Percentiles rank a stretch among this genome's conserved stretches.
These are phyloP conservation scores for Blastomyces parvus DNA, from an alignment of 2,329 filamentous ascomycete genomes.

Conservation along the genomic window DNA sequence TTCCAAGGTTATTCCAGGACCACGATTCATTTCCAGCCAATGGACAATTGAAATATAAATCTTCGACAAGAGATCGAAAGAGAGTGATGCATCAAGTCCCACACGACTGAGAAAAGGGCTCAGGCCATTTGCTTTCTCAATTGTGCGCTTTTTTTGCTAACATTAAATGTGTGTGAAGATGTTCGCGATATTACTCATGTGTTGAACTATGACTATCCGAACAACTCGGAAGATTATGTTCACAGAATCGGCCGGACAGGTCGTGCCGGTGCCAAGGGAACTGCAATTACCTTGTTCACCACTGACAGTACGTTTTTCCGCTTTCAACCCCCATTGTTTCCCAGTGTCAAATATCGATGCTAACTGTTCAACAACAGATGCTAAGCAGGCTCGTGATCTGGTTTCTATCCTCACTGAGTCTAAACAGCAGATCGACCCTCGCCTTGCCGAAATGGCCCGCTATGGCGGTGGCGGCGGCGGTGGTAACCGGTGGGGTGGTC, in stretches of 20 bases:
- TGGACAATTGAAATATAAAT: slow-evolving; percentile 41
- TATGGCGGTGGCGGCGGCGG: slow-evolving; percentile 77
- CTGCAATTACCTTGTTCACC: slow-evolving; percentile 96
- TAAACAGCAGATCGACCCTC: slow-evolving; percentile 95
- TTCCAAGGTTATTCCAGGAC: slow-evolving; percentile 60
- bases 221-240: slow-evolving; percentile 68
- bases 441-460: slow-evolving; percentile 89
- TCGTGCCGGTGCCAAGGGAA: slow-evolving; percentile 77
- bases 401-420: slow-evolving; percentile 86
- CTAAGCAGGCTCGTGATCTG: slow-evolving; percentile 94
- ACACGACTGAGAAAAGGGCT: slow-evolving; percentile 50
- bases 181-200: slow-evolving; percentile 99
- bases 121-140: slow-evolving; percentile 35
- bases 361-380: slow-evolving; percentile 45
- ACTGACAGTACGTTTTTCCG: slow-evolving; percentile 76
- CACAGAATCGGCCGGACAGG: slow-evolving; percentile 60
- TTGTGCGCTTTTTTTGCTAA: slow-evolving; percentile 63
- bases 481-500: slow-evolving; percentile 56
- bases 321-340: not conserved
- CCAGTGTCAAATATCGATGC: slow-evolving; percentile 4
- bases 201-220: slow-evolving; percentile 99
- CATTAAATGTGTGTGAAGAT: slow-evolving; percentile 65
- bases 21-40: slow-evolving; percentile 50
- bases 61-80: slow-evolving; percentile 40
- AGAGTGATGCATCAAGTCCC: slow-evolving; percentile 53